Conservation (phyloP, 2,329 filamentous ascomycete species). For the Gnomoniopsis sp. region DNA sequence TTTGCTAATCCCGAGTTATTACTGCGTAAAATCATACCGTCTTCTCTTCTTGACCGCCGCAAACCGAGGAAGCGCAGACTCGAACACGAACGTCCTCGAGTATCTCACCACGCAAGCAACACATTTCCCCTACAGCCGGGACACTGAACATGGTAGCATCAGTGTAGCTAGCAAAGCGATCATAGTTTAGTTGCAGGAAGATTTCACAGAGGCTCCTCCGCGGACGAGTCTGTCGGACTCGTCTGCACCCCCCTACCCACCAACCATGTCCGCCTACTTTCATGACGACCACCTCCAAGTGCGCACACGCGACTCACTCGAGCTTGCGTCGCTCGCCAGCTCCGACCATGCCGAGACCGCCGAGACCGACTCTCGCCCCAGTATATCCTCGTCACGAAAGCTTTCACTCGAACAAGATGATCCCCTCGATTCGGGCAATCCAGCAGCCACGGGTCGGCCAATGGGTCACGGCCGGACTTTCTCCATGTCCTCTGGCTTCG, state of each 20-base stretch:
- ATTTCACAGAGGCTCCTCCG: neutral
- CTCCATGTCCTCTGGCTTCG: slow-evolving; percentile 89
- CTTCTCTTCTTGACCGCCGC: neutral
- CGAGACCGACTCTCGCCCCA: slow-evolving; percentile 74
- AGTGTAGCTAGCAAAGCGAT: slow-evolving; percentile 1
- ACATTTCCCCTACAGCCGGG: neutral
- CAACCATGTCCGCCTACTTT: slow-evolving; percentile 33
- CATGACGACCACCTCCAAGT: slow-evolving; percentile 42
- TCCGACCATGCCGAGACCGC: slow-evolving; percentile 64
- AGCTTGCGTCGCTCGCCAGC: slow-evolving; percentile 91
- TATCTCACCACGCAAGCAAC: neutral
- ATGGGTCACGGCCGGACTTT: slow-evolving; percentile 62
- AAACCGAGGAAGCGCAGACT: neutral
- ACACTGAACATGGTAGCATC: slow-evolving; percentile 13
- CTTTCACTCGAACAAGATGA: slow-evolving; percentile 87
- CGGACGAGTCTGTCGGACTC: slow-evolving; percentile 9
- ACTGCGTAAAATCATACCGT: neutral
- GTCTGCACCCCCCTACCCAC: neutral
- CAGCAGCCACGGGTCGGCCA: slow-evolving; percentile 41
- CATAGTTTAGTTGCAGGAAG: slow-evolving; percentile 5
- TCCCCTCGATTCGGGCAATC: slow-evolving; percentile 64
- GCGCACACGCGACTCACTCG: slow-evolving; percentile 80
- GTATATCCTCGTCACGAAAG: slow-evolving; percentile 86
- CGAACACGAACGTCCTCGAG: neutral
- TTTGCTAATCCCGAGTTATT: neutral